Evolutionary conservation across 495 filamentous ascomycete genomes (phyloP).

Genomic region (Xylaria scruposa): DNA sequence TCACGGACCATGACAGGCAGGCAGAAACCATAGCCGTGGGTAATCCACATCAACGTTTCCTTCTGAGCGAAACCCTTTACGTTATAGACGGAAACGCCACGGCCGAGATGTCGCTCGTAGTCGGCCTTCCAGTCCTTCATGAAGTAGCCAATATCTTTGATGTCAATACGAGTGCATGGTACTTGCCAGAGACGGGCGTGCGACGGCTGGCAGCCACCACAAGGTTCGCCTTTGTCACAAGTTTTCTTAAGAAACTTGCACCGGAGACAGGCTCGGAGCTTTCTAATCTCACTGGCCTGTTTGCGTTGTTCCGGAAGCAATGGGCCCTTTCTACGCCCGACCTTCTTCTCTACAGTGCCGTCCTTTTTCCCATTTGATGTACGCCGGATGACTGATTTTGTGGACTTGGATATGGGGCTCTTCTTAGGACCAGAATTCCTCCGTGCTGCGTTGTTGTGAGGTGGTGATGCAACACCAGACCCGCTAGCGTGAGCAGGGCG

Average conservation of each 20-base stretch:
- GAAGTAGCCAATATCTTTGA: constrained; percentile 95
- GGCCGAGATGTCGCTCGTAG: constrained; percentile 84
- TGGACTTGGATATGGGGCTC: constrained; percentile 78
- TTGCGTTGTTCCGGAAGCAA: constrained; percentile 92
- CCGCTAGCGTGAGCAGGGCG: constrained; percentile 63
- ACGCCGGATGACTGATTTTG: constrained; percentile 80
- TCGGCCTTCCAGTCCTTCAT: constrained; percentile 98
- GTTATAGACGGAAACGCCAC: constrained; percentile 87
- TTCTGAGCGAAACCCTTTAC: constrained; percentile 88
- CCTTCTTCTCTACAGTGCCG: constrained; percentile 77
- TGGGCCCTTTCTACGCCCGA: constrained; percentile 84
- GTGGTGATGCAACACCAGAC: constrained; percentile 68
- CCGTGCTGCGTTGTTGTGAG: constrained; percentile 52
- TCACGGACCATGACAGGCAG: constrained; percentile 89
- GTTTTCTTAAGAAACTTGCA: constrained; percentile 99
- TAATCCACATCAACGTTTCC: constrained; percentile 80
- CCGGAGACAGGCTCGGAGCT: constrained; percentile 87
- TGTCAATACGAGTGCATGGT: constrained; percentile 93
- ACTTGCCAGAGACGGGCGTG: constrained; percentile 95
- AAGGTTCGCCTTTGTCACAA: constrained; percentile 93
- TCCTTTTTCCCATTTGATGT: constrained; percentile 79
- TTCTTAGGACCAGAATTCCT: constrained; percentile 71
- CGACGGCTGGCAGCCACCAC: constrained; percentile 88
- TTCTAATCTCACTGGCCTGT: constrained; percentile 92
- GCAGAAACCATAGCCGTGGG: constrained; percentile 87